Evolutionary conservation across 2,329 filamentous ascomycete genomes (phyloP).

Genomic region (Hirsutella thompsonii): DNA sequence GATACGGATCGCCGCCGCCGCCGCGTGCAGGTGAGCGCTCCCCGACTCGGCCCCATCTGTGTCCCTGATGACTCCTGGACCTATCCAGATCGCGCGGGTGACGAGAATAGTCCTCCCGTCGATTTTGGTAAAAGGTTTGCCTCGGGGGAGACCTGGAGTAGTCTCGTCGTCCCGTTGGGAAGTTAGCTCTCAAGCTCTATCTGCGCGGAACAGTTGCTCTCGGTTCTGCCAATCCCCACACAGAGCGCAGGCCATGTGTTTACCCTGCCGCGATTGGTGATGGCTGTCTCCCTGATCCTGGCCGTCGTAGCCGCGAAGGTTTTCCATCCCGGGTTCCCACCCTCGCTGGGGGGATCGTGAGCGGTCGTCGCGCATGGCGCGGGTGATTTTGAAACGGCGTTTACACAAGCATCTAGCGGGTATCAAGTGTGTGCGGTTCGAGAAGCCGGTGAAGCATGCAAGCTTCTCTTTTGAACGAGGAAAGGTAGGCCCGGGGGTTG

Average conservation of each 20-base stretch:
- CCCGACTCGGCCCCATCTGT: conserved; percentile 16
- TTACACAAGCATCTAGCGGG: not conserved
- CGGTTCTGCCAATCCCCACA: conserved; percentile 8
- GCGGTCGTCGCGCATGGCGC: conserved; percentile 31
- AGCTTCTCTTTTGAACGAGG: too few relatives aligned
- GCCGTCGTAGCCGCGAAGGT: conserved; percentile 9
- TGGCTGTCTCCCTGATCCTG: conserved; percentile 23
- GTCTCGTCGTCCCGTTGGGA: conserved; percentile 29
- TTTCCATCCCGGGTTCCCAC: conserved; percentile 6
- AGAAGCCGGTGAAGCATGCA: too few relatives aligned
- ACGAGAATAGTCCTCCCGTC: conserved; percentile 14
- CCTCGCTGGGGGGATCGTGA: conserved; percentile 17
- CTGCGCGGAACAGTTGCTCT: conserved; percentile 9
- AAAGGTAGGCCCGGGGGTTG: not conserved
- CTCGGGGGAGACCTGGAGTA: conserved; percentile 29
- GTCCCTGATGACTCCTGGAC: conserved; percentile 10
- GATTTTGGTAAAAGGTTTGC: conserved; percentile 17
- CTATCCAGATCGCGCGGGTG: conserved; percentile 13
- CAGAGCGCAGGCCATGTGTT: conserved; percentile 24
- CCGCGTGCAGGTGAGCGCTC: conserved; percentile 10
- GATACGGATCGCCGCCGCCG: conserved; percentile 10
- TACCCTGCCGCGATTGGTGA: conserved; percentile 37
- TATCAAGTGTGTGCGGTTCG: not conserved
- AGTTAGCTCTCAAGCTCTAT: conserved; percentile 29
- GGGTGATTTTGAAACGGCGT: conserved; percentile 8